Evolutionary conservation across 169 alveolate species (phyloP).

Genomic region (Pseudocohnilembus persalinus): DNA sequence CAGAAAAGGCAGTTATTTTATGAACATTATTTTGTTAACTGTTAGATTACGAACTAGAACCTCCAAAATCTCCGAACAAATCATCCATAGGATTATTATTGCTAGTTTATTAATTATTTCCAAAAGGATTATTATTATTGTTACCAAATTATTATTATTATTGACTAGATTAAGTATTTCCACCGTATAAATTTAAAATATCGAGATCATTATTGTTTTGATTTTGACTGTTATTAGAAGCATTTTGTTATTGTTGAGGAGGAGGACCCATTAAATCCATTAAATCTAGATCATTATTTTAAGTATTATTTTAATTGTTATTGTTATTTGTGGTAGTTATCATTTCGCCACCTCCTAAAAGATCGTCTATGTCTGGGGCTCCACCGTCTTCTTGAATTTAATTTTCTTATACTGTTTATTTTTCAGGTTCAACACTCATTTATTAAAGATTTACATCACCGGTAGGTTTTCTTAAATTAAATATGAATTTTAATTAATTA

Average conservation of each 20-base stretch:
- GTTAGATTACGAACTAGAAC: not conserved
- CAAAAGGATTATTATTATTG: not conserved
- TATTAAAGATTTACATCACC: conserved; percentile 43
- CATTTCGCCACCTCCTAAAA: not conserved
- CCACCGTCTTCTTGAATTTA: not conserved
- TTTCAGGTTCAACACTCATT: conserved; percentile 5
- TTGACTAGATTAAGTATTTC: not conserved
- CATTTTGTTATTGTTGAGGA: not conserved
- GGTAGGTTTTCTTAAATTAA: conserved; percentile 25
- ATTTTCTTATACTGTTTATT: not conserved
- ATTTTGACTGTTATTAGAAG: not conserved
- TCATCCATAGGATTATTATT: conserved; percentile 16
- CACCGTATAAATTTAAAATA: conserved; percentile 23
- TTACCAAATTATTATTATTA: not conserved
- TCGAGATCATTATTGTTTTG: conserved; percentile 21
- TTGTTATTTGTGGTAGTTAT: not conserved
- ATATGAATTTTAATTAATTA: not conserved
- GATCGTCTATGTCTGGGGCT: conserved; percentile 14
- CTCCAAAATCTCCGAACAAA: not conserved
- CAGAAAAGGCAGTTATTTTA: conserved; percentile 35
- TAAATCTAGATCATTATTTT: conserved; percentile 1
- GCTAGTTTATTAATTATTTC: conserved; percentile 1
- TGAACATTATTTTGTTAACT: not conserved
- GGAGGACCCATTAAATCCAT: not conserved
- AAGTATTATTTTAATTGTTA: not conserved